Evolutionary conservation across 2,329 filamentous ascomycete species (phyloP).

Genomic region (Calonectria hongkongensis): DNA sequence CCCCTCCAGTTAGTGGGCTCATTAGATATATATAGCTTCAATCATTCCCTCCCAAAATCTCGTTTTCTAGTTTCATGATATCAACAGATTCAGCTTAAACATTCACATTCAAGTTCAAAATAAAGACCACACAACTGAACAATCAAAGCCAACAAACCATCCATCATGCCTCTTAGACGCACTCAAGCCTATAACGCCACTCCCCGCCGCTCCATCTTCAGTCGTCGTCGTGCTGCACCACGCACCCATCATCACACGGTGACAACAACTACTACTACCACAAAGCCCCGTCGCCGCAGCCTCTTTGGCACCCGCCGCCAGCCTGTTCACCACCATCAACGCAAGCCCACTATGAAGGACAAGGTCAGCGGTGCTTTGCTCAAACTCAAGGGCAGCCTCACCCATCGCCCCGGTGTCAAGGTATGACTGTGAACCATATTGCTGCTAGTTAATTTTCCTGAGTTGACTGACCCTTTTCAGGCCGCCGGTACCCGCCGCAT

Average conservation of each 20-base stretch:
- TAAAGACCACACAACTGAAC: constrained; percentile 27
- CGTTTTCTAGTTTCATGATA: not conserved
- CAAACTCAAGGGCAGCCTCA: constrained; percentile 82
- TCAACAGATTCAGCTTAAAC: constrained; percentile 22
- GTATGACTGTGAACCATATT: constrained; percentile 59
- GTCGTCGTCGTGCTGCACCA: constrained; percentile 50
- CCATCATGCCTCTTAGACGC: constrained; percentile 59
- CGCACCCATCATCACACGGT: constrained; percentile 54
- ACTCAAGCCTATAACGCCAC: constrained; percentile 52
- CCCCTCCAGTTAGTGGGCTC: not conserved
- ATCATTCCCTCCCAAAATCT: not conserved
- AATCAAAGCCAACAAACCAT: constrained; percentile 4
- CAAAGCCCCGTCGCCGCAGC: constrained; percentile 65
- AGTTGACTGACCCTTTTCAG: constrained; percentile 59
- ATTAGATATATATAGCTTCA: constrained; percentile 33
- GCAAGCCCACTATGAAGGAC: constrained; percentile 82
- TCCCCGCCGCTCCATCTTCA: constrained; percentile 54
- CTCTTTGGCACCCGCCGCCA: constrained; percentile 65
- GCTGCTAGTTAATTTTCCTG: constrained; percentile 1
- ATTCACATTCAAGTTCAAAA: constrained; percentile 27
- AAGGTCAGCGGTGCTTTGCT: constrained; percentile 86
- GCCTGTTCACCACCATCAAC: constrained; percentile 77
- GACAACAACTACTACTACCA: constrained; percentile 64
- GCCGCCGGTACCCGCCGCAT: constrained; percentile 84
- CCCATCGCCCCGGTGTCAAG: constrained; percentile 82